Percentiles rank a stretch among this genome's conserved stretches.
Evolutionary conservation across 192 early-diverging fungal genomes (phyloP).

Genomic region (Lunasporangiospora selenospora): DNA sequence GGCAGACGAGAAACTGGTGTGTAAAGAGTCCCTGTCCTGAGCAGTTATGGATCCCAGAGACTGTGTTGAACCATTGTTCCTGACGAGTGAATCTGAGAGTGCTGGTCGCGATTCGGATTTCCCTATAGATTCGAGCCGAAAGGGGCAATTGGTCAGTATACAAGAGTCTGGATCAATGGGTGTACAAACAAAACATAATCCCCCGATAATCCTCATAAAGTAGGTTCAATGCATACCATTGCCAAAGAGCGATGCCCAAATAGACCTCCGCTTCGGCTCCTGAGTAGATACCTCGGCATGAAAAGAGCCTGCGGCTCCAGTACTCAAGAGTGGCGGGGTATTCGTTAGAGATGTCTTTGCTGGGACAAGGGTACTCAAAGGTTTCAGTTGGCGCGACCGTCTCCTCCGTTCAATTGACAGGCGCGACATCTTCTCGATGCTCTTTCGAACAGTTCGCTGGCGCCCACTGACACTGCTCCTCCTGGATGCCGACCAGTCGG

Average conservation of each 20-base stretch:
- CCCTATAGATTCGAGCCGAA: no score
- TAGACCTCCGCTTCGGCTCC: slow-evolving; percentile 31
- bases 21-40: not conserved
- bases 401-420: slow-evolving; percentile 26
- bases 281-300: no score
- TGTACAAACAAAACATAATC: no score
- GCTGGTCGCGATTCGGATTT: slow-evolving; percentile 9
- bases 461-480: no score
- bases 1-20: not conserved
- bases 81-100: slow-evolving; percentile 20
- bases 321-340: not conserved
- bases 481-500: no score
- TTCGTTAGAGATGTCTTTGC: not conserved
- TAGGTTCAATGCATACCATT: slow-evolving; percentile 23
- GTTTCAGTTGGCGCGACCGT: slow-evolving; percentile 29
- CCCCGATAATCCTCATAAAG: no score
- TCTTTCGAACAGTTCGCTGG: slow-evolving; percentile 34
- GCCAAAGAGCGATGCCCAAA: slow-evolving; percentile 44
- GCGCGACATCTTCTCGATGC: slow-evolving; percentile 36
- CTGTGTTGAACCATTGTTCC: slow-evolving; percentile 22
- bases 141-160: no score
- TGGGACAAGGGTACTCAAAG: slow-evolving; percentile 13
- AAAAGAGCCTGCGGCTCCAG: no score
- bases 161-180: no score
- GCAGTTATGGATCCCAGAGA: slow-evolving; percentile 3